Percentiles rank a stretch among this genome's conserved stretches.
Evolutionary conservation across 2,329 filamentous ascomycete genomes (phyloP).

Genomic region (Fusarium begoniae): DNA sequence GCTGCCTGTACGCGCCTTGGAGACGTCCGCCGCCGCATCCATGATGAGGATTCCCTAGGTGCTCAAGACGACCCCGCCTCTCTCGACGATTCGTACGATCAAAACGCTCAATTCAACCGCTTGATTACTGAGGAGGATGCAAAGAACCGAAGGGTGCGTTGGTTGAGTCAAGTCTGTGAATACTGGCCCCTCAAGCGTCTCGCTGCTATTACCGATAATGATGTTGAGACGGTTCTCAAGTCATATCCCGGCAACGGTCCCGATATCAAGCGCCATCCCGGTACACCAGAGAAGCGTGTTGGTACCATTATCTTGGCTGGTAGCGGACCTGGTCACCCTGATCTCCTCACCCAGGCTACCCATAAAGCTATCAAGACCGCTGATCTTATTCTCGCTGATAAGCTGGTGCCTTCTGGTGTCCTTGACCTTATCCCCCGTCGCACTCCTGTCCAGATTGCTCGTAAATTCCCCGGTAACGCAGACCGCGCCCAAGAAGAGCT

Average conservation of each 20-base stretch:
- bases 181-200: slow-evolving; percentile 94
- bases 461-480: slow-evolving; percentile 97
- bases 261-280: slow-evolving; percentile 34
- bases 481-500: slow-evolving; percentile 93
- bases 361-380: slow-evolving; percentile 78
- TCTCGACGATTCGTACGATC: slow-evolving; percentile 72
- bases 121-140: slow-evolving; percentile 79
- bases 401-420: slow-evolving; percentile 84
- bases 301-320: slow-evolving; percentile 89
- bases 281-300: slow-evolving; percentile 44
- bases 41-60: slow-evolving; percentile 71
- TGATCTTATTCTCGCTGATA: slow-evolving; percentile 85
- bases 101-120: slow-evolving; percentile 84
- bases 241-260: slow-evolving; percentile 65
- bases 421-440: slow-evolving; percentile 90
- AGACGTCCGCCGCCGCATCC: slow-evolving; percentile 72
- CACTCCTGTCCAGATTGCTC: slow-evolving; percentile 88
- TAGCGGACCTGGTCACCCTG: slow-evolving; percentile 90
- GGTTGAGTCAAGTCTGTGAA: slow-evolving; percentile 96
- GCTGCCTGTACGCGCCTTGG: slow-evolving; percentile 81
- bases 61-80: slow-evolving; percentile 63
- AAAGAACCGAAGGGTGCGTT: slow-evolving; percentile 85
- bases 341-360: slow-evolving; percentile 85
- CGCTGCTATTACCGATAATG: slow-evolving; percentile 79
- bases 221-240: slow-evolving; percentile 79